phyloP scores from a whole-genome alignment of 306 rosid species.

The Quercus wislizeni region DNA sequence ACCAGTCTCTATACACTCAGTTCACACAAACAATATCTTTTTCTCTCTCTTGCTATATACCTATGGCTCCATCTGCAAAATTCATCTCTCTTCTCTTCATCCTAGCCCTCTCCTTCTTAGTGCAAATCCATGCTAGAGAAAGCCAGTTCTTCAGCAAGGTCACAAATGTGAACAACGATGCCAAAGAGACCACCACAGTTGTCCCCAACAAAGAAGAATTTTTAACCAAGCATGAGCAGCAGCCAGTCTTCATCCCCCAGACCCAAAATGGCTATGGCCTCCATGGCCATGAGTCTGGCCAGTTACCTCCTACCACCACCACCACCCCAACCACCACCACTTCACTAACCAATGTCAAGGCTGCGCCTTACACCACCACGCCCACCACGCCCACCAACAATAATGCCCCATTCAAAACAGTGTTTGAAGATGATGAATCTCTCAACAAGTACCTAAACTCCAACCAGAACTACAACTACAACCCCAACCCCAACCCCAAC shows the following conservation, averaged over 20 bases:
- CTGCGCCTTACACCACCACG: slow-evolving; percentile 17
- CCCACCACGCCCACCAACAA: slow-evolving; percentile 19
- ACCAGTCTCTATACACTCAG: background rate
- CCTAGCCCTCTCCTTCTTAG: slow-evolving; percentile 41
- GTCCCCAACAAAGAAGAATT: slow-evolving; percentile 32
- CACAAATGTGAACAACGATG: slow-evolving; percentile 33
- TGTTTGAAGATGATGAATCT: slow-evolving; percentile 27
- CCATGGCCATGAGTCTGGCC: slow-evolving; percentile 69
- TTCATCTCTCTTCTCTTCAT: slow-evolving; percentile 35
- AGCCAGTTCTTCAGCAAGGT: slow-evolving; percentile 87
- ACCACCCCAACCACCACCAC: slow-evolving; percentile 21
- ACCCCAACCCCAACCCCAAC: slow-evolving; percentile 27
- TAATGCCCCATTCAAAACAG: slow-evolving; percentile 35
- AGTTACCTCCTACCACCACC: slow-evolving; percentile 44
- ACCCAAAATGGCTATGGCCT: slow-evolving; percentile 72
- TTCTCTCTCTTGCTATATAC: slow-evolving; percentile 9
- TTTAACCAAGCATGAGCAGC: slow-evolving; percentile 37
- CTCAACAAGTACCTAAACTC: slow-evolving; percentile 25
- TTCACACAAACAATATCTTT: background rate
- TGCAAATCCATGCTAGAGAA: slow-evolving; percentile 62
- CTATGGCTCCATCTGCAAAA: slow-evolving; percentile 53
- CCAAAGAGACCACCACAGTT: slow-evolving; percentile 32
- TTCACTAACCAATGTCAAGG: slow-evolving; percentile 24
- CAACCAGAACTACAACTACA: slow-evolving; percentile 24
- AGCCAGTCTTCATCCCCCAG: slow-evolving; percentile 62